Evolutionary conservation across 2,329 filamentous ascomycete genomes (phyloP).

Genomic region (Epichloe baconii): DNA sequence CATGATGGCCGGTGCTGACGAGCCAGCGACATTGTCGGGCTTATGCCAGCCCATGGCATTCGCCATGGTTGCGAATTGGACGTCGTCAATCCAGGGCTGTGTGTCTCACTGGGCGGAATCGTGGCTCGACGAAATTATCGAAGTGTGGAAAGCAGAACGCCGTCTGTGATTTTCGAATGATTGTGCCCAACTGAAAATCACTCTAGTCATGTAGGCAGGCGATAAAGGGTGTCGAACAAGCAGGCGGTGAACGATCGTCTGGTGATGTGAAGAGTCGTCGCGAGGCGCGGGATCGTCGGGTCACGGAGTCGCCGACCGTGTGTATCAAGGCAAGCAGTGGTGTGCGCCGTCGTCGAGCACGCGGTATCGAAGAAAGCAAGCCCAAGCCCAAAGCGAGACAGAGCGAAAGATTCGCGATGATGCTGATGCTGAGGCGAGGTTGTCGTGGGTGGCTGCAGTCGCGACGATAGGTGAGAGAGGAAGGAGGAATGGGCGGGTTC

Average conservation of each 20-base stretch:
- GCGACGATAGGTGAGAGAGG: neutral
- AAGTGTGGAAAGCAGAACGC: neutral
- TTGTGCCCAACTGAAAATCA: neutral
- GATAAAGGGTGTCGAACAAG: neutral
- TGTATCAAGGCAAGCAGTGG: neutral
- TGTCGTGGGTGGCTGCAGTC: neutral
- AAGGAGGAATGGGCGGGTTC: neutral
- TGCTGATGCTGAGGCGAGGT: neutral
- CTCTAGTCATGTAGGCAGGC: neutral
- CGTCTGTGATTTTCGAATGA: neutral
- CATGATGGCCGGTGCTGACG: constrained; percentile 59
- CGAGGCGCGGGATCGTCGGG: neutral
- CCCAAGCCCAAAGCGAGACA: neutral
- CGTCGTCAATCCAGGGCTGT: constrained; percentile 35
- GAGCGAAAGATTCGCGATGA: neutral
- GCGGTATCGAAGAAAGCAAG: neutral
- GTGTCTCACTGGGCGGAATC: constrained; percentile 2
- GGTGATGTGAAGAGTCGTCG: neutral
- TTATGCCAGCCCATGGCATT: constrained; percentile 60
- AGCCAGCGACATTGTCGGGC: constrained; percentile 62
- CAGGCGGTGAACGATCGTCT: neutral
- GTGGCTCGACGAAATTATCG: neutral
- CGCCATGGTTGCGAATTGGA: constrained; percentile 41
- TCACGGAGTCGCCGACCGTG: neutral
- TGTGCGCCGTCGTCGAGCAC: neutral